Base-by-base conservation (phyloP, 495 filamentous ascomycete species). In the Cladorrhinum samala region DNA sequence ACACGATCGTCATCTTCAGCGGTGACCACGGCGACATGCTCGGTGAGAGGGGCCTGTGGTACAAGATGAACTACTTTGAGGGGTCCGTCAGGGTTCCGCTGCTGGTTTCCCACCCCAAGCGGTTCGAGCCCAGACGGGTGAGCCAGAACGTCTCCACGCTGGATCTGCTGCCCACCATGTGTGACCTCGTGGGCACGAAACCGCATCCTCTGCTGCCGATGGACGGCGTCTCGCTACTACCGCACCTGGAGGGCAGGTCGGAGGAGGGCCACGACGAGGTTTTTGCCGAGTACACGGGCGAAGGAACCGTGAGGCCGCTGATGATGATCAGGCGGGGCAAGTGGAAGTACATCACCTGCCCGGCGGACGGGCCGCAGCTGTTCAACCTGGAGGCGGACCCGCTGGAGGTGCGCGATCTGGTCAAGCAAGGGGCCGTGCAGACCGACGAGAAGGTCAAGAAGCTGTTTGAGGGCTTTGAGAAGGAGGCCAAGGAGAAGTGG, bases 1-100 rank as follows among this genome's bases (percentile, higher is more conserved):
- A 93, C 65, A 94, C 89, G 4, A 88, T 95, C 51, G 74, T 95
- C 44, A 76, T 94, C 44, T 95, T 95, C 69, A 88, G 82, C 46
- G 87, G 89, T 45, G 89, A 95, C 59, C 89, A 95, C 66, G 89
- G 89, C 49, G 89, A 95, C 65, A 94, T 94, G 89, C 81, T 95
- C 8, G 89, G 89, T 33, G 89, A 95, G 70, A 80, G 89, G 20
- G 86, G 86, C 0, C 69, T 95, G 36, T 95, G 89, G 89, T 95
- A 95, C 75, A 95, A 95, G 75, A 95, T 95, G 89, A 84, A 76
- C 55, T 95, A 88, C 76, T 92, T 86, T 60, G 89, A 95, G 74
- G 81, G 81, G 24, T 91, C 87, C 6, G 85, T 85, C 24, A 85
- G 89, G 7, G 89, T 95, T 6, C 89, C 89, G 2, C 79, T 95